Percentiles rank a stretch among this genome's conserved stretches.
Conservation (phyloP, 305 asterid species). For the Fraxinus angustifolia region DNA sequence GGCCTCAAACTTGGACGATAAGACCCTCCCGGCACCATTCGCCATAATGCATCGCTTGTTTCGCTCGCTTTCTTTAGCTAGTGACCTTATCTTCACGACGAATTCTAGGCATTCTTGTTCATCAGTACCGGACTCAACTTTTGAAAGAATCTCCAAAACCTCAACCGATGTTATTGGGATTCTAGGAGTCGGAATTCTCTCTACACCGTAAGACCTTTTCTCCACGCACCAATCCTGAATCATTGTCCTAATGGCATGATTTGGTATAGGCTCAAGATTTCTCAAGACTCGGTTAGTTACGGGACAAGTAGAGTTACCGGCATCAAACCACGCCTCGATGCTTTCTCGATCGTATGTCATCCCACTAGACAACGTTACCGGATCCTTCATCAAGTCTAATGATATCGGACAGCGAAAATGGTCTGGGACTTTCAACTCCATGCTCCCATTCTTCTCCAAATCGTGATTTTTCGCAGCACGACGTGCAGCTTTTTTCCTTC, state of each 20-base stretch:
- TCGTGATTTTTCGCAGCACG: constrained; percentile 29
- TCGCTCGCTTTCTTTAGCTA: constrained; percentile 43
- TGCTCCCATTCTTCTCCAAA: background rate
- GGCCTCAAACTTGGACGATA: constrained; percentile 36
- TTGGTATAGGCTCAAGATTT: constrained; percentile 42
- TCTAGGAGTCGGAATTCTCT: constrained; percentile 57
- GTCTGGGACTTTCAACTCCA: constrained; percentile 37
- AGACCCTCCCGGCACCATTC: constrained; percentile 25
- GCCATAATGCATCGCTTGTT: constrained; percentile 37
- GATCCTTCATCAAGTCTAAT: constrained; percentile 58
- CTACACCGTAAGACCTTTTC: constrained; percentile 41
- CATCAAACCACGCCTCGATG: constrained; percentile 55
- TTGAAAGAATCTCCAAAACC: constrained; percentile 24
- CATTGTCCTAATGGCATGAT: constrained; percentile 42
- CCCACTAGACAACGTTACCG: constrained; percentile 57
- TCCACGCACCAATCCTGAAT: constrained; percentile 65
- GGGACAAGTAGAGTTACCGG: constrained; percentile 51
- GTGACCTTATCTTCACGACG: constrained; percentile 29
- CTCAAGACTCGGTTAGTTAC: constrained; percentile 34
- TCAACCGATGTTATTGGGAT: constrained; percentile 33
- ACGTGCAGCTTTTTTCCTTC: constrained; percentile 36
- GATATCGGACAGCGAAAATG: constrained; percentile 58
- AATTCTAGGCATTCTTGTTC: constrained; percentile 22
- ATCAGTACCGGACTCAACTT: constrained; percentile 26
- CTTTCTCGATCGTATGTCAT: constrained; percentile 53